phyloP scores from a whole-genome alignment of 768 basidiomycete genomes.

The Xerocomellus chrysenteron region DNA sequence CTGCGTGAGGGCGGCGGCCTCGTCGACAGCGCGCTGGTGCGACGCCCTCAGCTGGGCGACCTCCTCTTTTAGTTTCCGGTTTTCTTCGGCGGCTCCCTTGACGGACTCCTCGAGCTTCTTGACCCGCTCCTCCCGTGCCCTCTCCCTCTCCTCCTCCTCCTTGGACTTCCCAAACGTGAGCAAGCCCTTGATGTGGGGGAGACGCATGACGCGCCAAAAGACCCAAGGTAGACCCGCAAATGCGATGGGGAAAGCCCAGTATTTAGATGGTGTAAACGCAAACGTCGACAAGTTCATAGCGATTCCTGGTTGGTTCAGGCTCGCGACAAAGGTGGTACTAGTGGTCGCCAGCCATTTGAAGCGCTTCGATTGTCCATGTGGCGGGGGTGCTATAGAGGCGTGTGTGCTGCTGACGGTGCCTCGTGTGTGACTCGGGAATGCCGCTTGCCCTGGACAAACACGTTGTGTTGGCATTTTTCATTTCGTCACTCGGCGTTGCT shows the following conservation, averaged over 20 bases:
- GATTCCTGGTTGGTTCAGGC: slow-evolving; percentile 19
- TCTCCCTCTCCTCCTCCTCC: slow-evolving; percentile 24
- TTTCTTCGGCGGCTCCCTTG: slow-evolving; percentile 12
- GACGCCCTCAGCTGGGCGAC: slow-evolving; percentile 7
- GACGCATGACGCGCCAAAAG: slow-evolving; percentile 14
- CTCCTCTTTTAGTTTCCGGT: slow-evolving; percentile 19
- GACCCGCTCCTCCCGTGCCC: slow-evolving; percentile 9
- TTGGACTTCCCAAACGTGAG: slow-evolving; percentile 7
- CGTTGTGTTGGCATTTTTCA: slow-evolving; percentile 26
- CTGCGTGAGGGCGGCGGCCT: slow-evolving; percentile 10
- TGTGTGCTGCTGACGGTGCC: slow-evolving; percentile 14
- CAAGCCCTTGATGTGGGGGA: neutral
- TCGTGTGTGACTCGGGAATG: slow-evolving; percentile 16
- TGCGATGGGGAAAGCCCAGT: slow-evolving; percentile 29
- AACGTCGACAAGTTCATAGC: slow-evolving; percentile 33
- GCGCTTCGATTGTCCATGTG: slow-evolving; percentile 28
- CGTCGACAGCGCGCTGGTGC: slow-evolving; percentile 7
- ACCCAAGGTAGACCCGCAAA: slow-evolving; percentile 28
- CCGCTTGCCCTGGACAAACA: slow-evolving; percentile 6
- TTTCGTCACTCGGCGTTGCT: slow-evolving; percentile 9
- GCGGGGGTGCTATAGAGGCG: slow-evolving; percentile 22
- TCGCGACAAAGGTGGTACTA: slow-evolving; percentile 12
- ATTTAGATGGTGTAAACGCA: slow-evolving; percentile 26
- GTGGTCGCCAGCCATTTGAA: slow-evolving; percentile 27
- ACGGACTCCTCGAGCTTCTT: slow-evolving; percentile 18